These are phyloP conservation scores for Chalciporus chontae DNA, from an alignment of 768 basidiomycete genomes.

Conservation along the genomic window DNA sequence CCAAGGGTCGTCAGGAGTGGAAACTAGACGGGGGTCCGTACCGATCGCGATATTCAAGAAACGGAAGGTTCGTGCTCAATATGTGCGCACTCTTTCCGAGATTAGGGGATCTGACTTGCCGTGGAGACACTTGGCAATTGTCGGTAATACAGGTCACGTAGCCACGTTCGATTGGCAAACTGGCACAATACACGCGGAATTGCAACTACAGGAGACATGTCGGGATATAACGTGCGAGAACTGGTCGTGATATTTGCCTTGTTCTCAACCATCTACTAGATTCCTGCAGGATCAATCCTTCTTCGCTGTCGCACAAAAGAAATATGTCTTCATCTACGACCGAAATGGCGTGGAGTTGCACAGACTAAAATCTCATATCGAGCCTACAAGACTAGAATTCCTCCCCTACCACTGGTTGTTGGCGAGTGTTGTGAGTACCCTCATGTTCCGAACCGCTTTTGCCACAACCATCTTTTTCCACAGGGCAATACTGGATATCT, in stretches of 20 bases:
- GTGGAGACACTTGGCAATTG: conserved; percentile 79
- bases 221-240: conserved; percentile 81
- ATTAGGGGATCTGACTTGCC: neutral
- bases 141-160: conserved; percentile 78
- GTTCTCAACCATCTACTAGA: conserved; percentile 34
- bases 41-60: conserved; percentile 78
- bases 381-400: conserved; percentile 87
- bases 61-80: conserved; percentile 67
- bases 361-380: conserved; percentile 76
- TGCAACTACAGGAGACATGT: conserved; percentile 87
- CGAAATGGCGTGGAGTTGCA: conserved; percentile 91
- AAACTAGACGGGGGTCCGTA: conserved; percentile 86
- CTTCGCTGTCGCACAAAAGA: conserved; percentile 94
- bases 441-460: neutral
- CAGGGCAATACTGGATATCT: conserved; percentile 87
- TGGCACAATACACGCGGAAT: conserved; percentile 79
- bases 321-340: conserved; percentile 96
- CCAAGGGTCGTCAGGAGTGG: conserved; percentile 71
- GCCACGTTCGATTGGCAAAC: conserved; percentile 94
- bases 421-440: conserved; percentile 64
- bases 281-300: conserved; percentile 92
- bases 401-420: conserved; percentile 96
- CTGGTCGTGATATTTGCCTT: neutral
- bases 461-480: neutral
- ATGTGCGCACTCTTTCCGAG: neutral